Base-by-base conservation (phyloP, 164 flowering plant species). In the Vitis cinerea region DNA sequence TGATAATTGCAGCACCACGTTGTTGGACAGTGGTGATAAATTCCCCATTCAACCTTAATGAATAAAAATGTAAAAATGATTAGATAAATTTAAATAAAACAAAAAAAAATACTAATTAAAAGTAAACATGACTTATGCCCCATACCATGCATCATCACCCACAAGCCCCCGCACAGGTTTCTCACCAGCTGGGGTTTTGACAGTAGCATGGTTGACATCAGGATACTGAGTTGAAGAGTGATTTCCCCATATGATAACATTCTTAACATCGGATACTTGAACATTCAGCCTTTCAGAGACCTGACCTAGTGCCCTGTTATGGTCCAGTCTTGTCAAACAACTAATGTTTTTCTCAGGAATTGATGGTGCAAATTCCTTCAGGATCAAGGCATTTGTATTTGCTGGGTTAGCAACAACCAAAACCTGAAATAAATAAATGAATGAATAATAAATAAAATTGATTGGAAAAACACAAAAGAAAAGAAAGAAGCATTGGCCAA, bases 361-460 rank as follows among this genome's bases (percentile, higher is more conserved):
- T 9, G 94, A 89, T 64, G 93, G 93, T 15, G 99, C 99, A 80
- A 84, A 95, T 82, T 95, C 99, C 81, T 95, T 95, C 84, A 95
- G 74, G 71, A 93, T 95, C 90, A 95, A 83, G 14, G 99, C 99
- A 83, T 95, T 95, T 75, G 99, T 95, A 83, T 95, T 95, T 57
- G 99, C 99, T 8, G 99, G 99, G 78, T 95, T 95, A 49, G 99
- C 99, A 75, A 95, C 98, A 80, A 95, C 99, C 74, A 95, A 64
- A 64, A 95, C 99, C 99, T 95, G 88, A 62, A 74, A 53, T 12
- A 19, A 48, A 52, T 17, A 54, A 10, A 70, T 72, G 13, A 13
- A 55, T 10, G 31, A 64, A 31, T 60, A 65, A 44, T 30, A 12
- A 15, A 11, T 37, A 61, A 37, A 37, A 37, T 37, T 37, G 1